phyloP scores from a whole-genome alignment of 805 yeast genomes.

The Suhomyces vadensis region DNA sequence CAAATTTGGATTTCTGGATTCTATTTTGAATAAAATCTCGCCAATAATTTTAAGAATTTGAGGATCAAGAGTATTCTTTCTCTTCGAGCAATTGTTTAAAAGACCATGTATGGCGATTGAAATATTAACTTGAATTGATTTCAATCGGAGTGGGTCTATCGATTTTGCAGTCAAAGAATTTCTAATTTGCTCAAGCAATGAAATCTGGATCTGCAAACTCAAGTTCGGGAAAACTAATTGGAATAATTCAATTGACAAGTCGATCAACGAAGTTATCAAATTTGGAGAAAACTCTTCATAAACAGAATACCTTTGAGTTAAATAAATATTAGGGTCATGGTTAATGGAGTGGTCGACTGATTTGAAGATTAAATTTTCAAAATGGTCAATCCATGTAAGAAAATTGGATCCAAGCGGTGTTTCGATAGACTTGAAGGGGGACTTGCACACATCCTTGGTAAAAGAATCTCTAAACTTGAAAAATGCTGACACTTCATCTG shows the following conservation, averaged over 20 bases:
- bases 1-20: conserved; percentile 39
- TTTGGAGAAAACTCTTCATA: conserved; percentile 25
- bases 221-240: conserved; percentile 68
- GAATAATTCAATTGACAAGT: conserved; percentile 75
- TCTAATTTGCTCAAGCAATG: conserved; percentile 80
- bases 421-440: conserved; percentile 22
- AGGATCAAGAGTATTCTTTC: conserved; percentile 23
- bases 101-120: conserved; percentile 64
- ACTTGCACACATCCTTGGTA: conserved; percentile 12
- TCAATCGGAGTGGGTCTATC: conserved; percentile 32
- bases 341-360: conserved; percentile 29
- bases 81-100: conserved; percentile 24
- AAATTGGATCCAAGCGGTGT: conserved; percentile 15
- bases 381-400: conserved; percentile 33
- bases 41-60: conserved; percentile 45
- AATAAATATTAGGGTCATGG: conserved; percentile 32
- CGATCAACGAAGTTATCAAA: conserved; percentile 52
- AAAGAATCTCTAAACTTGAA: conserved; percentile 13
- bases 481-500: conserved; percentile 14
- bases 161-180: conserved; percentile 44
- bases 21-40: conserved; percentile 51
- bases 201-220: conserved; percentile 77
- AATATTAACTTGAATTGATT: conserved; percentile 60
- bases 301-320: conserved; percentile 28
- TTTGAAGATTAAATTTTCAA: conserved; percentile 26